These are phyloP conservation scores for Flammula alnicola DNA, from an alignment of 1,284 basidiomycete species.

Conservation along the genomic window DNA sequence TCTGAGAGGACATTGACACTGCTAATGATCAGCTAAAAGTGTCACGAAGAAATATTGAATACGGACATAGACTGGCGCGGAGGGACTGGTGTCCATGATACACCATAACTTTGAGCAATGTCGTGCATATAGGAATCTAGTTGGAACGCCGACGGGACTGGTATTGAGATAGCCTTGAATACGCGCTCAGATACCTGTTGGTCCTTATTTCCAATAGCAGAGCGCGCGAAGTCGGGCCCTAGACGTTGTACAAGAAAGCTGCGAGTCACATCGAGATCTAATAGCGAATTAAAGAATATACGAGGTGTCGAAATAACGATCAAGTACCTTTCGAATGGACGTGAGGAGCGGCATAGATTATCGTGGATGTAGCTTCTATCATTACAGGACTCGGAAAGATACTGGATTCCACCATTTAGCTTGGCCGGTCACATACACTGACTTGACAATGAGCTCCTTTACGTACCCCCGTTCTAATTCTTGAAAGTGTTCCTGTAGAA, in stretches of 20 bases:
- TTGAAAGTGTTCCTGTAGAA: conserved; percentile 58
- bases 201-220: conserved; percentile 55
- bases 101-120: conserved; percentile 55
- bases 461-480: conserved; percentile 59
- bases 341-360: conserved; percentile 64
- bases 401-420: conserved; percentile 29
- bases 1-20: conserved; percentile 63
- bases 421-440: too few species aligned
- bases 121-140: conserved; percentile 59
- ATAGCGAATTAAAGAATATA: conserved; percentile 8
- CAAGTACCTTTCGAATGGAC: conserved; percentile 61
- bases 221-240: conserved; percentile 59
- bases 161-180: conserved; percentile 51
- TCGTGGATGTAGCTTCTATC: conserved; percentile 66
- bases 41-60: conserved; percentile 1
- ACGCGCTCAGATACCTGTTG: conserved; percentile 61
- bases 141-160: conserved; percentile 56
- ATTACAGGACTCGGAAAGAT: conserved; percentile 50
- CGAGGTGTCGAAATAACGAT: conserved; percentile 2
- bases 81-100: conserved; percentile 68
- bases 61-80: conserved; percentile 62
- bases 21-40: conserved; percentile 16
- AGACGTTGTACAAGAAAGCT: conserved; percentile 59
- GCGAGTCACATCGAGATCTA: conserved; percentile 63
- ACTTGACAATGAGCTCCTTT: neutral